Conservation (phyloP, 768 basidiomycete genomes). For the Lactarius vividus region DNA sequence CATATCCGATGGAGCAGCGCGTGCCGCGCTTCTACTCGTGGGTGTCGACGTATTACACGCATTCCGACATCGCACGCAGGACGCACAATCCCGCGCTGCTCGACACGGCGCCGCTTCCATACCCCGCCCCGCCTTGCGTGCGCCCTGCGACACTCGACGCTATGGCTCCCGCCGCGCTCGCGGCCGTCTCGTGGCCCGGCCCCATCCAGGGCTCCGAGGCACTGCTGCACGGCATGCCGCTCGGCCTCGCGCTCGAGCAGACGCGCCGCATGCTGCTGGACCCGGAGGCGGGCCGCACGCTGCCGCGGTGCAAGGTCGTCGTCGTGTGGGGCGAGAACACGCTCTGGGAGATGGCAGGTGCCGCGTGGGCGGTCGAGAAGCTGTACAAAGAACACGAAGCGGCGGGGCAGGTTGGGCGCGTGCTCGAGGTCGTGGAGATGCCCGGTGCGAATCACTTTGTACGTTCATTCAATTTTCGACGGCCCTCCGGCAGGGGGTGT, state of each 20-base stretch:
- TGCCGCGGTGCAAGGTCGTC: conserved; percentile 26
- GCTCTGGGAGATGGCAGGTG: conserved; percentile 23
- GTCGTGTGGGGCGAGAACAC: conserved; percentile 25
- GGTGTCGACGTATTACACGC: conserved; percentile 27
- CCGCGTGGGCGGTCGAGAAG: conserved; percentile 24
- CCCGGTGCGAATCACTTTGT: conserved; percentile 28
- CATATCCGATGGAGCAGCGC: conserved; percentile 17
- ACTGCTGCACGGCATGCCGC: conserved; percentile 22
- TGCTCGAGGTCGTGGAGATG: conserved; percentile 23
- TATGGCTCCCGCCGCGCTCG: conserved; percentile 16
- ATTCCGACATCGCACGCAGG: conserved; percentile 11
- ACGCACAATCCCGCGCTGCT: conserved; percentile 17
- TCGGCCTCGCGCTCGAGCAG: conserved; percentile 15
- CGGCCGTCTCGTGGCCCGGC: conserved; percentile 23
- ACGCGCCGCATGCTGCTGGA: conserved; percentile 20
- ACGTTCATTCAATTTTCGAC: background rate
- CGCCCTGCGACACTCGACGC: conserved; percentile 24
- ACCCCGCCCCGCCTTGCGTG: conserved; percentile 10
- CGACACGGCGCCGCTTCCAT: conserved; percentile 15
- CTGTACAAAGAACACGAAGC: conserved; percentile 21
- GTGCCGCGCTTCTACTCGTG: conserved; percentile 26
- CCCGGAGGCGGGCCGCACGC: conserved; percentile 6
- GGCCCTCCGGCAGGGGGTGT: background rate
- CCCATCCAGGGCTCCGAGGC: conserved; percentile 24
- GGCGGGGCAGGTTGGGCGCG: conserved; percentile 10